phyloP scores from a whole-genome alignment of 164 flowering plant genomes.

The Akebia trifoliata region DNA sequence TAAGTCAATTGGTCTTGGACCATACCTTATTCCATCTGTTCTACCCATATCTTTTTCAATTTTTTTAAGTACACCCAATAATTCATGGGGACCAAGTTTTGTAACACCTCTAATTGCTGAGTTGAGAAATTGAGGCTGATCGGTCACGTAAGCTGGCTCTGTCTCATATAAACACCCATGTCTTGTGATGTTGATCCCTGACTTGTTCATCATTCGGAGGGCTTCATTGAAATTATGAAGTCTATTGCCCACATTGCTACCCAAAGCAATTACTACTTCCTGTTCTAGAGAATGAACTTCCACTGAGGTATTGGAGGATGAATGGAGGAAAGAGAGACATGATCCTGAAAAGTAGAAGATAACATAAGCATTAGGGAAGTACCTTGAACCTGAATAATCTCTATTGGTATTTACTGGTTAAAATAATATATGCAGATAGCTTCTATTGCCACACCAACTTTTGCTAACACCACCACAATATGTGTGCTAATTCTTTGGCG shows the following conservation, averaged over 20 bases:
- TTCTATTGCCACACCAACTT: too few species aligned
- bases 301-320: conserved; percentile 27
- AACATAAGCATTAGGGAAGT: not conserved
- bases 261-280: conserved; percentile 89
- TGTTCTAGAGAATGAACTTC: conserved; percentile 67
- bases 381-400: too few species aligned
- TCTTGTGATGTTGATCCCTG: conserved; percentile 58
- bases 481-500: too few species aligned
- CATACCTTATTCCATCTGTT: conserved; percentile 77
- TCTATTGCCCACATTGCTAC: conserved; percentile 91
- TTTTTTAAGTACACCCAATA: conserved; percentile 59
- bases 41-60: conserved; percentile 87
- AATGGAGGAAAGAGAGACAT: conserved; percentile 30
- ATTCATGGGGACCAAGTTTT: conserved; percentile 71
- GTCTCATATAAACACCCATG: conserved; percentile 91
- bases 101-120: conserved; percentile 84
- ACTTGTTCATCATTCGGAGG: conserved; percentile 53
- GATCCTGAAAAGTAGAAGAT: conserved; percentile 25
- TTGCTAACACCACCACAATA: too few species aligned
- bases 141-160: conserved; percentile 83
- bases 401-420: too few species aligned
- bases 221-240: conserved; percentile 70
- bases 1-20: conserved; percentile 92
- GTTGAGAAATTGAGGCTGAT: conserved; percentile 88
- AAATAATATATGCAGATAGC: too few species aligned